These are phyloP conservation scores for Cymbidium sinense DNA, from an alignment of 106 monocot species.

Conservation along the genomic window DNA sequence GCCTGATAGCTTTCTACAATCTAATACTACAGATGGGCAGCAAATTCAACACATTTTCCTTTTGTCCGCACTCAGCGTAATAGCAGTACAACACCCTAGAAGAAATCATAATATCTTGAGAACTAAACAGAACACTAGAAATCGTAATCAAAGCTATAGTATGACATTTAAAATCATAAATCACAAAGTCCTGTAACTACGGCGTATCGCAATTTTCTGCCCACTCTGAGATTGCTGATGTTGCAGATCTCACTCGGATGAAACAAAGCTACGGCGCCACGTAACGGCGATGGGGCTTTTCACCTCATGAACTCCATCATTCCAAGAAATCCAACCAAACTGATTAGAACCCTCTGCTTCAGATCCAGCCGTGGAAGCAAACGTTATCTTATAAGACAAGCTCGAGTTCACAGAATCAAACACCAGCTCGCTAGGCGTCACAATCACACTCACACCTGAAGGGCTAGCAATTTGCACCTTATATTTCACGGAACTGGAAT, in stretches of 20 bases:
- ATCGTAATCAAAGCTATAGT: no score
- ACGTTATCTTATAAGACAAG: slow-evolving; percentile 38
- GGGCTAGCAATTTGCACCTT: slow-evolving; percentile 34
- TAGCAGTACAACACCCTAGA: no score
- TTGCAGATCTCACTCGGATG: slow-evolving; percentile 20
- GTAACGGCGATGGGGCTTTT: slow-evolving; percentile 64
- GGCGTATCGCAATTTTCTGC: neutral
- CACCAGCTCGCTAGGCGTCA: slow-evolving; percentile 49
- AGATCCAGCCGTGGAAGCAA: slow-evolving; percentile 18
- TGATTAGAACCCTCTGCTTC: slow-evolving; percentile 2
- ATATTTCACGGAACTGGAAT: slow-evolving; percentile 24
- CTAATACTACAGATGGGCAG: no score
- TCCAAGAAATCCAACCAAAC: slow-evolving; percentile 72
- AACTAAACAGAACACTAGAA: no score
- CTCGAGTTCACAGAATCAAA: slow-evolving; percentile 34
- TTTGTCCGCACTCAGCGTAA: no score
- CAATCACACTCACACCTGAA: slow-evolving; percentile 33
- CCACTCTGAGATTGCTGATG: neutral
- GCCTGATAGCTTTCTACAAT: no score
- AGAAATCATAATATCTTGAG: no score
- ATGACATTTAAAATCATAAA: no score
- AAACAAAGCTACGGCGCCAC: slow-evolving; percentile 26
- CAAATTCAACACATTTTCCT: no score
- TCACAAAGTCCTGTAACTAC: no score
- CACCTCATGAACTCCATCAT: slow-evolving; percentile 55